Base-by-base conservation (phyloP, 192 early-diverging fungal species). In the Backusella psychrophila region DNA sequence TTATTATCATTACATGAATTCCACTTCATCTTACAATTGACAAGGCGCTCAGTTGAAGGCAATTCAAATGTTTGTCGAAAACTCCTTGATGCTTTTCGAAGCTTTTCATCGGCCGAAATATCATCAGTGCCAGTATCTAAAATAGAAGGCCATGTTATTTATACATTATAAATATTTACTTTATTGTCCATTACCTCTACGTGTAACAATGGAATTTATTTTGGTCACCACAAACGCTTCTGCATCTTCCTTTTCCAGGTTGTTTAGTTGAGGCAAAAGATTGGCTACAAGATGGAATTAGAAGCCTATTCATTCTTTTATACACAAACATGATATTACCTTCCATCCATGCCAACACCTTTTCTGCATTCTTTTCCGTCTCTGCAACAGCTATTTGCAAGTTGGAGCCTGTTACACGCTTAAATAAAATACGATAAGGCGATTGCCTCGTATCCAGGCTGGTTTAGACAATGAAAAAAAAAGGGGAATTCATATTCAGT, bases 191-290 rank as follows among this genome's bases (percentile, higher is more conserved):
- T 77, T 56, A 93, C 93, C 91, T 83, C 88, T 91, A 72, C 90
- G 90, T 4, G 95, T 92, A n/a, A 96, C 95, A 63, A 96, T 84
- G 52, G 96, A 95, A 53, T 94, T 90, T 76, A 99, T 94, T 81
- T 99, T 99, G n/a, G 96, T 95, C 71, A 95, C 86, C 3, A 95
- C 91, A 88, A 93, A 99, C 49, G 89, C 90, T 67, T 95, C 93
- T 68, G 91, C 90, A 77, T 99, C 97, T 17, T 85, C 80, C 5
- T 82, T 63, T 80, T 97, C 96, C 69, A 99, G 83, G 44, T 87
- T 90, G 6, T 78, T 72, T 4, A 97, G 81, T 52, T 89, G 91
- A 7, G 87, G 80, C 69, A 89, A 78, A 7, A 98, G 87, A 78
- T 95, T 94, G 6, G 95, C 95, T 79, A 23, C 15, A 11, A 19